A percentile compares a stretch with the other conserved stretches of the same genome.
phyloP scores from a whole-genome alignment of 2,329 filamentous ascomycete genomes.

The Aspergillus pseudoterreus region DNA sequence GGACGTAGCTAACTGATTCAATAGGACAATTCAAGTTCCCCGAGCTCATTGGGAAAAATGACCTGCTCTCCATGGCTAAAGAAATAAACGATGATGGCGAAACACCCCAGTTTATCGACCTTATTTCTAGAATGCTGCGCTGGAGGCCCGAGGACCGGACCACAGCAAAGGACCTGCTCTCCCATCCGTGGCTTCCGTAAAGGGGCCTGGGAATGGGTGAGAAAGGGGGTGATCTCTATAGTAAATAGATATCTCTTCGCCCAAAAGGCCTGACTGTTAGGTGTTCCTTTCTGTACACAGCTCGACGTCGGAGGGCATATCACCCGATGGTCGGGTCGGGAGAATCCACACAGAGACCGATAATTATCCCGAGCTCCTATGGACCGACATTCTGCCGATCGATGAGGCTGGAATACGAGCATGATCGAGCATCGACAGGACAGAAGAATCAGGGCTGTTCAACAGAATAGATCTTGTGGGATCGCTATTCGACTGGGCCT shows the following conservation, averaged over 20 bases:
- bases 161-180: conserved; percentile 11
- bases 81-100: conserved; percentile 6
- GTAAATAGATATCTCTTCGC: conserved; percentile 7
- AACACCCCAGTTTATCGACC: conserved; percentile 9
- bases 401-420: too few species aligned
- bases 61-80: conserved; percentile 5
- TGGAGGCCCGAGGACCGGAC: conserved; percentile 13
- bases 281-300: too few species aligned
- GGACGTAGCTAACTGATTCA: conserved; percentile 4
- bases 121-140: conserved; percentile 12
- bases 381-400: too few species aligned
- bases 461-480: too few species aligned
- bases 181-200: conserved; percentile 10
- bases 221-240: conserved; percentile 2
- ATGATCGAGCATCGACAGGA: too few species aligned
- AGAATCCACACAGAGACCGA: too few species aligned
- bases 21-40: conserved; percentile 13
- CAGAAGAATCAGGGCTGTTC: too few species aligned
- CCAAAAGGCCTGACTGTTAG: neutral
- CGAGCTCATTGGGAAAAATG: conserved; percentile 6
- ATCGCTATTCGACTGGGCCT: too few species aligned
- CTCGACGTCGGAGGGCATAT: too few species aligned
- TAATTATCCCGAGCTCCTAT: too few species aligned
- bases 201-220: conserved; percentile 5
- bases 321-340: too few species aligned